These are phyloP conservation scores for Plasmodium gaboni DNA, from an alignment of 169 alveolate genomes.

Conservation along the genomic window DNA sequence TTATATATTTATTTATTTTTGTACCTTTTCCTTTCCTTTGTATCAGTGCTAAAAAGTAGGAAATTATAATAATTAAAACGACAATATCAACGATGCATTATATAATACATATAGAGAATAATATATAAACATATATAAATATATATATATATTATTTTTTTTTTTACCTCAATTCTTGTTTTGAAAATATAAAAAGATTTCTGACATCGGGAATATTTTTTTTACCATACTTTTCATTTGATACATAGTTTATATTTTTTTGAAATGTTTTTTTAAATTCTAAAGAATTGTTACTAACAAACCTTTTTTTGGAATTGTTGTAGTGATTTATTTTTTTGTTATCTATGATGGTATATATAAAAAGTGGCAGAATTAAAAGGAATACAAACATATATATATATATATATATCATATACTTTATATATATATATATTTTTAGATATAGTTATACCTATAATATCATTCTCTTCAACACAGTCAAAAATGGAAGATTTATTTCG, in stretches of 20 bases:
- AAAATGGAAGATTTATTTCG: conserved; percentile 45
- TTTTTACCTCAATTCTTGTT: neutral
- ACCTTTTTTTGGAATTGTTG: conserved; percentile 7
- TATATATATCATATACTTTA: neutral
- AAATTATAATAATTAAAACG: neutral
- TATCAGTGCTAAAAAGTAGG: conserved; percentile 1
- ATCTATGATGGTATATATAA: neutral
- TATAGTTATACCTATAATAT: neutral
- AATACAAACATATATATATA: neutral
- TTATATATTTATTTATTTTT: neutral
- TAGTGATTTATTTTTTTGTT: neutral
- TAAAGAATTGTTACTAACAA: neutral
- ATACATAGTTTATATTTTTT: neutral
- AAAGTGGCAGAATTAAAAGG: no score
- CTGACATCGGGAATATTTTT: conserved; percentile 14
- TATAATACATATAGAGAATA: neutral
- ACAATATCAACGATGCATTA: neutral
- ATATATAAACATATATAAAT: neutral
- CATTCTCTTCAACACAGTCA: conserved; percentile 13
- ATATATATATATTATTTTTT: conserved; percentile 7
- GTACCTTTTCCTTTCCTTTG: conserved; percentile 18
- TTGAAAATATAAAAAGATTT: conserved; percentile 19
- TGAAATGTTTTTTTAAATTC: conserved; percentile 32
- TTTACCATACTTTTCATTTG: conserved; percentile 32
- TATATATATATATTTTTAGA: neutral